Conservation (phyloP, 2,329 filamentous ascomycete genomes). For the Xylaria polymorpha region DNA sequence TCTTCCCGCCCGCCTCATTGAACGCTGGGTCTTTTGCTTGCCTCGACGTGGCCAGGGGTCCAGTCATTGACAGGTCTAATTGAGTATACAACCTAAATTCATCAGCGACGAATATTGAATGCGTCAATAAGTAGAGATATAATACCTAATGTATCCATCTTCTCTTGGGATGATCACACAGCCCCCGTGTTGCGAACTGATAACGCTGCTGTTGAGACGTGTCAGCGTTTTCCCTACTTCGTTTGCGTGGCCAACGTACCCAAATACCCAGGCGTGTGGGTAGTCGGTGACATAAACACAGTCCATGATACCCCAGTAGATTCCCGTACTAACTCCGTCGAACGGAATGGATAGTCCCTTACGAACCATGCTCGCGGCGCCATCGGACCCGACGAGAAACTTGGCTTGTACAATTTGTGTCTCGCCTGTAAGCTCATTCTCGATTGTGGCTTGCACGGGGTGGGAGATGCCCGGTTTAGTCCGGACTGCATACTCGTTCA, state of each 20-base stretch:
- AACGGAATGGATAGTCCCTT: constrained; percentile 49
- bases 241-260: constrained; percentile 36
- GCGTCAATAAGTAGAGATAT: neutral
- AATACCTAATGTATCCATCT: constrained; percentile 48
- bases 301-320: constrained; percentile 52
- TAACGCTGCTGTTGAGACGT: constrained; percentile 38
- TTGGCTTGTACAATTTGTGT: constrained; percentile 47
- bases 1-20: constrained; percentile 45
- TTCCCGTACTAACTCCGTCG: constrained; percentile 50
- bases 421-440: constrained; percentile 40
- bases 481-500: constrained; percentile 40
- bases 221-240: neutral
- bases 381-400: constrained; percentile 50
- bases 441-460: constrained; percentile 41
- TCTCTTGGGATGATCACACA: constrained; percentile 52
- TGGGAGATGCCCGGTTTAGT: constrained; percentile 23
- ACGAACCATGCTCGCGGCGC: constrained; percentile 49
- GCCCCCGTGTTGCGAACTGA: constrained; percentile 48
- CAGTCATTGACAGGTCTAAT: constrained; percentile 44
- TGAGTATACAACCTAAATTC: constrained; percentile 48
- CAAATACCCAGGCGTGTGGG: constrained; percentile 49
- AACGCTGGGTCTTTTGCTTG: constrained; percentile 44
- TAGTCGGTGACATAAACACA: constrained; percentile 47
- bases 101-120: neutral
- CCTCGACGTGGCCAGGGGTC: constrained; percentile 41